Evolutionary conservation across 2,329 filamentous ascomycete species (phyloP).

Genomic region (Blastomyces percursus): DNA sequence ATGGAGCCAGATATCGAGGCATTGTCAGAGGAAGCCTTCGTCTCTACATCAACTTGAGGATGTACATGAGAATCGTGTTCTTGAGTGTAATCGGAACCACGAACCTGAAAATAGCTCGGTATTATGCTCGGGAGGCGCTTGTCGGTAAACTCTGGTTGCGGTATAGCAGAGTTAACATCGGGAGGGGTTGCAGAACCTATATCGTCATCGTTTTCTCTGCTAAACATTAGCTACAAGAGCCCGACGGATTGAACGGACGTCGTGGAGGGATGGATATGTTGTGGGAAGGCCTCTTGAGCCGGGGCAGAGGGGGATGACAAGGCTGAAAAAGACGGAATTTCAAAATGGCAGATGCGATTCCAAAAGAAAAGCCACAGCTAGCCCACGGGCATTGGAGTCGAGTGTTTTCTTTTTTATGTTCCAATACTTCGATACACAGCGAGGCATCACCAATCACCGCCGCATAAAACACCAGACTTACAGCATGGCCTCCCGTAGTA

Average conservation of each 20-base stretch:
- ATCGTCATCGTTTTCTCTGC: neutral
- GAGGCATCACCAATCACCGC: neutral
- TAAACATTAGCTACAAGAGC: neutral
- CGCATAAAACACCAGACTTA: slow-evolving; percentile 21
- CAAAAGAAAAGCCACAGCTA: neutral
- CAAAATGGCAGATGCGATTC: neutral
- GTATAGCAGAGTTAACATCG: slow-evolving; percentile 63
- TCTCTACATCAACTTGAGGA: slow-evolving; percentile 18
- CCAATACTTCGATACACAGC: neutral
- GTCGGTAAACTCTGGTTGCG: slow-evolving; percentile 84
- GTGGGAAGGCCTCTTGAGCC: neutral
- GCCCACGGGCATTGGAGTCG: neutral
- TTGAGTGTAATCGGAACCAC: slow-evolving; percentile 44
- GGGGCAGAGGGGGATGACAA: neutral
- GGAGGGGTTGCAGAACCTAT: neutral
- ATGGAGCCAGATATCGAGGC: slow-evolving; percentile 31
- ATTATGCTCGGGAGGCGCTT: slow-evolving; percentile 92
- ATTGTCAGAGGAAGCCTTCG: slow-evolving; percentile 19
- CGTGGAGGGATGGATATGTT: neutral
- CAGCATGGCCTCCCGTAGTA: slow-evolving; percentile 43
- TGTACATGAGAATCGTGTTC: slow-evolving; percentile 19
- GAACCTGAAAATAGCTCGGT: slow-evolving; percentile 95
- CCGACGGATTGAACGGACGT: neutral
- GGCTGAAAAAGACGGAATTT: neutral
- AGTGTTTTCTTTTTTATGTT: neutral